phyloP scores from a whole-genome alignment of 306 rosid genomes.

The Glycine latifolia region DNA sequence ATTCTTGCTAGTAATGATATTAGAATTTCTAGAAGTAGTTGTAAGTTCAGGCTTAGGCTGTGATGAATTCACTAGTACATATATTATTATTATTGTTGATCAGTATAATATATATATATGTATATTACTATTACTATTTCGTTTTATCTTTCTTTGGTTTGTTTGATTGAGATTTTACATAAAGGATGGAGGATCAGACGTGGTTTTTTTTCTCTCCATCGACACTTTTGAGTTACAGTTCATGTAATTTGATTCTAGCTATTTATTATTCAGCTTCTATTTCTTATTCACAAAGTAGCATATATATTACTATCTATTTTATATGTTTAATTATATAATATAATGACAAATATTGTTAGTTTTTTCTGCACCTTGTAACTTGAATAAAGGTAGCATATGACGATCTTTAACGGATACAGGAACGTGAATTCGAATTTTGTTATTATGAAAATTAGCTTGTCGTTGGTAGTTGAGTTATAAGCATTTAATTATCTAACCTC shows the following conservation, averaged over 20 bases:
- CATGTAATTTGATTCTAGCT: conserved; percentile 34
- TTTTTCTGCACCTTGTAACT: too few species aligned
- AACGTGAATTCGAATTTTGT: too few species aligned
- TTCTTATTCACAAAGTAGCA: neutral
- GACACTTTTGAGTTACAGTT: conserved; percentile 11
- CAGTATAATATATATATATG: neutral
- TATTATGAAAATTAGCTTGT: too few species aligned
- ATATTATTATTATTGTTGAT: neutral
- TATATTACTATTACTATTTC: conserved; percentile 6
- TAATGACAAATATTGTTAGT: neutral
- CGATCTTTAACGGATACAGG: too few species aligned
- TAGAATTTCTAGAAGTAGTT: conserved; percentile 61
- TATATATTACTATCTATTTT: neutral
- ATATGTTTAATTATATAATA: neutral
- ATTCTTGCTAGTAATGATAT: conserved; percentile 54
- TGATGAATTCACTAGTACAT: conserved; percentile 39
- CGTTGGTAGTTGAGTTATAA: too few species aligned
- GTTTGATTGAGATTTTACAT: conserved; percentile 39
- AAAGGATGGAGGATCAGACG: conserved; percentile 39
- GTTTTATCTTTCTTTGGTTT: conserved; percentile 36
- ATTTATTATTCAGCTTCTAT: conserved; percentile 26
- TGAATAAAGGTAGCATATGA: too few species aligned
- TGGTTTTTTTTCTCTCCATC: conserved; percentile 37
- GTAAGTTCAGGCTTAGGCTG: conserved; percentile 75
- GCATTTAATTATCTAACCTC: too few species aligned